These are phyloP conservation scores for Clonostachys byssicola DNA, from an alignment of 2,329 filamentous ascomycete genomes.

Conservation along the genomic window DNA sequence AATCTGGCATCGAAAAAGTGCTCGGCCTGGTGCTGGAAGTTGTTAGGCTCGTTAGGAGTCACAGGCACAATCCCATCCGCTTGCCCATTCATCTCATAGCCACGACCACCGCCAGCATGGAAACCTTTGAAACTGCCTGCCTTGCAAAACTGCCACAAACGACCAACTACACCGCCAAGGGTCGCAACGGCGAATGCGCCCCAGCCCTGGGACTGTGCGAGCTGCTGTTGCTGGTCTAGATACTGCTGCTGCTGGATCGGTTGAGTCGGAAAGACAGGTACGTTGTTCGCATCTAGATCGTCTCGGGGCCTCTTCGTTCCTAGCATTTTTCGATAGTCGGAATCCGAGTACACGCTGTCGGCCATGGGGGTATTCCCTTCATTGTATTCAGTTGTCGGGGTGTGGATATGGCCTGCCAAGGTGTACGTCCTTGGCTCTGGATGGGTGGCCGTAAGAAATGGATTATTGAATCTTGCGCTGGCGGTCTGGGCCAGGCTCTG, in stretches of 20 bases:
- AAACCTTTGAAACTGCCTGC: constrained; percentile 75
- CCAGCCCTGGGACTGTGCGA: constrained; percentile 40
- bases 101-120: constrained; percentile 75
- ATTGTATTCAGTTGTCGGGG: constrained; percentile 27
- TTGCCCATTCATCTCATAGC: constrained; percentile 50
- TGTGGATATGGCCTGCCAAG: constrained; percentile 50
- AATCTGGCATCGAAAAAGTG: not conserved
- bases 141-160: constrained; percentile 82
- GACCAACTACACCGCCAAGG: constrained; percentile 66
- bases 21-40: not conserved
- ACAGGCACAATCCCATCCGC: constrained; percentile 12
- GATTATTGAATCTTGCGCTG: constrained; percentile 6
- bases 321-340: constrained; percentile 48
- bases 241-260: not conserved
- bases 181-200: constrained; percentile 55
- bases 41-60: not conserved
- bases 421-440: constrained; percentile 30
- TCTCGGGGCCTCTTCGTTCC: constrained; percentile 38
- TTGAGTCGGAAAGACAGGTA: constrained; percentile 17
- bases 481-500: constrained; percentile 6
- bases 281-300: constrained; percentile 19
- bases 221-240: constrained; percentile 14
- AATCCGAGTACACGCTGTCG: constrained; percentile 53
- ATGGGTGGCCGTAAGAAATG: not conserved
- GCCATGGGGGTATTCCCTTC: constrained; percentile 31